Evolutionary conservation across 2,329 filamentous ascomycete species (phyloP).

Genomic region (Capronia epimyces): DNA sequence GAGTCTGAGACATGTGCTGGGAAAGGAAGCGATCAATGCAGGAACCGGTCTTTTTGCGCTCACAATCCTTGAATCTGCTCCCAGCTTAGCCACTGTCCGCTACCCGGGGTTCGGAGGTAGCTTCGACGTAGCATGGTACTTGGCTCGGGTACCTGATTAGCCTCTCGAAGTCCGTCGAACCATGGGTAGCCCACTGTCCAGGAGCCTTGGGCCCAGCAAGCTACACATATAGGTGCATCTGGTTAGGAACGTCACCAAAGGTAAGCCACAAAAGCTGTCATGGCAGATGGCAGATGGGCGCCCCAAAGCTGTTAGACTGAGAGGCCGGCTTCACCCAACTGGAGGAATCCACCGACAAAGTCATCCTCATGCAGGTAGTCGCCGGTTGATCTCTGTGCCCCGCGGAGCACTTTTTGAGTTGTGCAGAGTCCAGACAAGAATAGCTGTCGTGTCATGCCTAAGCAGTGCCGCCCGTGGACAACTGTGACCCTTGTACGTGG

Average conservation of each 20-base stretch:
- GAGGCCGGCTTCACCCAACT: not conserved
- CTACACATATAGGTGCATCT: not conserved
- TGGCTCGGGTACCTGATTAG: constrained; percentile 16
- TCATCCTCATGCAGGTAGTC: not conserved
- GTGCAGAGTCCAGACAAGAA: not conserved
- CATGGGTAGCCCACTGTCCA: not conserved
- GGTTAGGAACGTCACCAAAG: not conserved
- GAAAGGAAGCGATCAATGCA: constrained; percentile 21
- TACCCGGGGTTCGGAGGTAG: constrained; percentile 8
- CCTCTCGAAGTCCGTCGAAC: constrained; percentile 10
- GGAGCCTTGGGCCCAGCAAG: not conserved
- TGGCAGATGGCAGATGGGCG: not conserved
- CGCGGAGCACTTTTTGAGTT: not conserved
- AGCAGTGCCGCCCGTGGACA: not conserved
- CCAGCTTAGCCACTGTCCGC: constrained; percentile 5
- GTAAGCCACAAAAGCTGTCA: not conserved
- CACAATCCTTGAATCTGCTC: constrained; percentile 10
- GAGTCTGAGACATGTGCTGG: constrained; percentile 21
- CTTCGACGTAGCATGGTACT: constrained; percentile 2
- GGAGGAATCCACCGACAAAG: not conserved
- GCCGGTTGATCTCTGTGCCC: not conserved
- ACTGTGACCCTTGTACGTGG: constrained; percentile 6
- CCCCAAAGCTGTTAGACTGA: not conserved
- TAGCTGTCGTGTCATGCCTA: constrained; percentile 1
- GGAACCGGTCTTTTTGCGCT: constrained; percentile 4